Conservation (phyloP, 768 basidiomycete species). For the Glaciozyma martinii region DNA sequence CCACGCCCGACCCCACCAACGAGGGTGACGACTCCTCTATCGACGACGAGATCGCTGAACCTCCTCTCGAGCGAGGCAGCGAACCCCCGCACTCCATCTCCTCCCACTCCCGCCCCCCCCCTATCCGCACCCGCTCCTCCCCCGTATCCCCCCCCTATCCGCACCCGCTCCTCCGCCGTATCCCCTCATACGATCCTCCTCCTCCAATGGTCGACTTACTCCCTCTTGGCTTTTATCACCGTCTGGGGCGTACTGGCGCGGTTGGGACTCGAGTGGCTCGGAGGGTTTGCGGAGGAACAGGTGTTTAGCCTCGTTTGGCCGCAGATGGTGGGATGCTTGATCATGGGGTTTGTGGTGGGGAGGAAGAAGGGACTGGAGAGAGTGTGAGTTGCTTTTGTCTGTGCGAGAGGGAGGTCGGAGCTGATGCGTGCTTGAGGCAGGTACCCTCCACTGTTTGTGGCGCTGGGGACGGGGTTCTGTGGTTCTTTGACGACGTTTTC, state of each 20-base stretch:
- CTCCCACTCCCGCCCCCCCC: too few species aligned
- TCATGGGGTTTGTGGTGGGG: constrained; percentile 75
- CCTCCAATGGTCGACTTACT: constrained; percentile 52
- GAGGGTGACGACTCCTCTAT: background rate
- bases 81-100: too few species aligned
- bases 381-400: constrained; percentile 51
- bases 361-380: constrained; percentile 62
- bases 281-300: constrained; percentile 60
- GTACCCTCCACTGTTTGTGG: constrained; percentile 67
- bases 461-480: constrained; percentile 89
- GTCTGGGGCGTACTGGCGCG: constrained; percentile 76
- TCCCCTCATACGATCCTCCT: background rate
- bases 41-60: background rate
- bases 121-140: too few species aligned
- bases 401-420: background rate
- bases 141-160: too few species aligned
- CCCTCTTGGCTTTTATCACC: constrained; percentile 68
- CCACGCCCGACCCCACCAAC: background rate
- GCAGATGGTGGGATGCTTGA: constrained; percentile 76
- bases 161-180: too few species aligned
- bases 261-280: constrained; percentile 65
- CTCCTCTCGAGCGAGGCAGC: background rate
- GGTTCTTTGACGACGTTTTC: constrained; percentile 96
- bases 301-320: constrained; percentile 77
- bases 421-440: background rate